Conservation (phyloP, 768 basidiomycete species). For the Mrakia hoshinonis region DNA sequence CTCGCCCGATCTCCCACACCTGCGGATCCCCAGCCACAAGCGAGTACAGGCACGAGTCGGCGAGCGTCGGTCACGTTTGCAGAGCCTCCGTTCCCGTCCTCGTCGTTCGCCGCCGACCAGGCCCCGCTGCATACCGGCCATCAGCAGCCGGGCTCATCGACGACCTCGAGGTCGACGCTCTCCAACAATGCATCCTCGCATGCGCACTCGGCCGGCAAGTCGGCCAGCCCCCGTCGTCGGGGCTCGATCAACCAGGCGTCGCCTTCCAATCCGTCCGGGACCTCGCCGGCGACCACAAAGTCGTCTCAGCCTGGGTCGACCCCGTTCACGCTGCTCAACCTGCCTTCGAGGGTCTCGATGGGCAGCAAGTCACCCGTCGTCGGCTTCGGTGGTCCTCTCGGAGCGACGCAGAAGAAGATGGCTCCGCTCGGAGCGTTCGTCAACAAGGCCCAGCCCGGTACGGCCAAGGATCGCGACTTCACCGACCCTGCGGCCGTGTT, state of each 20-base stretch:
- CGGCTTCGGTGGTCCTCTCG: constrained; percentile 7
- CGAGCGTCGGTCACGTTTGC: not conserved
- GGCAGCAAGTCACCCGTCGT: not conserved
- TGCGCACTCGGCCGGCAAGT: not conserved
- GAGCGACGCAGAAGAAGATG: not conserved
- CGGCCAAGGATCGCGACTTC: not conserved
- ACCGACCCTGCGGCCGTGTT: constrained; percentile 8
- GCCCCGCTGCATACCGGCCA: not conserved
- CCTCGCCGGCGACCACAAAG: not conserved
- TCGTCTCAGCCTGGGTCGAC: constrained; percentile 5
- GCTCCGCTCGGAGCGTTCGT: not conserved
- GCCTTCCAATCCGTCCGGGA: not conserved
- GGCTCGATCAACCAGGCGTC: not conserved
- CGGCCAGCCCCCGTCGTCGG: not conserved
- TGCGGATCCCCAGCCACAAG: no score
- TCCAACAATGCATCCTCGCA: not conserved
- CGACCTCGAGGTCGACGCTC: not conserved
- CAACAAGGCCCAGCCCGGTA: not conserved
- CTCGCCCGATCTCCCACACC: not conserved
- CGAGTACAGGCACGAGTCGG: no score
- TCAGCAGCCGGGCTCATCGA: not conserved
- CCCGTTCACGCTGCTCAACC: constrained; percentile 4
- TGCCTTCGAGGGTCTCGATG: constrained; percentile 19
- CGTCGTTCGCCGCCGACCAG: not conserved
- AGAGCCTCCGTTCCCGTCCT: not conserved